These are phyloP conservation scores for Paragyromitra xinjiangensis DNA, from an alignment of 495 filamentous ascomycete species.

Conservation along the genomic window DNA sequence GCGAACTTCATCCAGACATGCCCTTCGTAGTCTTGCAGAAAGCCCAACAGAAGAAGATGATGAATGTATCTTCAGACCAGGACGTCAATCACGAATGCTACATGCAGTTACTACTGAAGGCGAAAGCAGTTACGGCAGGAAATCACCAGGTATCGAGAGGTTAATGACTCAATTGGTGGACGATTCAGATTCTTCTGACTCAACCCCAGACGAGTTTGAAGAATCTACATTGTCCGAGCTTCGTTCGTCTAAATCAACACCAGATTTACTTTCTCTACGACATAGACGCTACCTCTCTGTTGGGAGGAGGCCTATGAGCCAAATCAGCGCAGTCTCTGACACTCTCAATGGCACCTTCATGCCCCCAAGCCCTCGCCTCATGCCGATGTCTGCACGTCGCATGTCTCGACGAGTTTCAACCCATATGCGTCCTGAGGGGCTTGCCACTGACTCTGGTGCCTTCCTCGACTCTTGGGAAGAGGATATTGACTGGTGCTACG, in stretches of 20 bases:
- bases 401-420: conserved; percentile 46
- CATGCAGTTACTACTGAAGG: conserved; percentile 51
- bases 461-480: conserved; percentile 81
- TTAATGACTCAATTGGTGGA: conserved; percentile 31
- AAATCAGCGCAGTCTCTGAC: conserved; percentile 54
- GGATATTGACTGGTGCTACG: conserved; percentile 93
- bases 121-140: conserved; percentile 46
- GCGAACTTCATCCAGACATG: conserved; percentile 49
- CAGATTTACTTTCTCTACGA: conserved; percentile 47
- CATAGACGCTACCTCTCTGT: conserved; percentile 49
- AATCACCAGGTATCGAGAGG: conserved; percentile 46
- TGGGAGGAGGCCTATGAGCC: conserved; percentile 51
- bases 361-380: conserved; percentile 45
- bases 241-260: conserved; percentile 49
- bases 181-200: conserved; percentile 32
- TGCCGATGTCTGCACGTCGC: conserved; percentile 39
- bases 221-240: conserved; percentile 38
- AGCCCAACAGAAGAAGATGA: conserved; percentile 51
- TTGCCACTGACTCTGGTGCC: conserved; percentile 56
- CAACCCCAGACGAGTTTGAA: conserved; percentile 30
- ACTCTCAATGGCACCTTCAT: conserved; percentile 55
- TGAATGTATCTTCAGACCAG: conserved; percentile 46
- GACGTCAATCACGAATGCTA: conserved; percentile 41
- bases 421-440: conserved; percentile 42
- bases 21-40: conserved; percentile 52